Base-by-base conservation (phyloP, 768 basidiomycete genomes). In the Xerocomus potaroensis region DNA sequence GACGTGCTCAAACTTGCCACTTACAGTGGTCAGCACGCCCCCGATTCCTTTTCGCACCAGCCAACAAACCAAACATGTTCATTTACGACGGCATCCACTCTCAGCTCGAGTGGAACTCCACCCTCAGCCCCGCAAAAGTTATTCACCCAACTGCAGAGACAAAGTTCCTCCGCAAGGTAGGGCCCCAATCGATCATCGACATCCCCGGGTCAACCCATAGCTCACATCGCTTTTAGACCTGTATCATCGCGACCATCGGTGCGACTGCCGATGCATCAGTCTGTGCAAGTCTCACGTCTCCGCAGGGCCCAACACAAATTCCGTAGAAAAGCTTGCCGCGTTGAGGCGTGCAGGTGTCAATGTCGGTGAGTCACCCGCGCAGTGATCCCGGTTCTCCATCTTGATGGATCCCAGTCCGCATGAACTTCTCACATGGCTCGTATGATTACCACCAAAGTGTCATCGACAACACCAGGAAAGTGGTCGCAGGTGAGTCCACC, bases 351-450 rank as follows among this genome's bases (percentile, higher is more conserved):
- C 94, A 31, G 96, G 96, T 63, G 90, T 99, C 69, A 98, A 97
- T 77, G 87, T 99, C 65, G 94, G 95, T 95, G 51, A 55, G 91
- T 75, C 19, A 41, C 15, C 33, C 33, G 43, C 33, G 32, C 29
- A 32, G 19, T 51, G 12, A 21, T n/a, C 35, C 27, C 27, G 30
- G 34, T 41, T 40, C 18, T 47, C 51, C 29, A 56, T 46, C 48
- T 26, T 23, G 45, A 47, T 33, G 45, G 35, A 24, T 36, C 4
- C 22, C 58, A 97, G 96, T 99, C 54, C 94, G 96, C 71, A 98
- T 99, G 96, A 99, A 99, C 79, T 99, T 98, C 69, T 98, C 95
- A 45, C 96, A 99, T 81, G 96, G 96, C 38, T 87, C 86, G 47
- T 94, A 99, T 70, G 92, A 93, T 61, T 98, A 95, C 68, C 96